phyloP scores from a whole-genome alignment of 2,329 filamentous ascomycete genomes.

The Aureobasidium leucospermi region DNA sequence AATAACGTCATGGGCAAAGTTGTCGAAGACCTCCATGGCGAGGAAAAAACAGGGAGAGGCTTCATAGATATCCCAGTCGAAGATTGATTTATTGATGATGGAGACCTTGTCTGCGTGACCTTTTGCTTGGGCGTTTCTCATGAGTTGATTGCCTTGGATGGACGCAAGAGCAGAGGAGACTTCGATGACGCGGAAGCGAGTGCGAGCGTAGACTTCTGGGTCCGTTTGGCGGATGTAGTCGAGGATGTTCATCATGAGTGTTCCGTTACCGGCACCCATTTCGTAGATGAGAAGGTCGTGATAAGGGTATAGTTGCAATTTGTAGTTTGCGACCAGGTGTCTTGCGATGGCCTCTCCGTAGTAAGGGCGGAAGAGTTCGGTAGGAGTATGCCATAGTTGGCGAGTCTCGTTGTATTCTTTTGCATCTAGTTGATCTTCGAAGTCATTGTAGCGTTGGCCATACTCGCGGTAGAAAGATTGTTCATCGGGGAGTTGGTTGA shows the following conservation, averaged over 20 bases:
- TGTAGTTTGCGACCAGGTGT: slow-evolving; percentile 93
- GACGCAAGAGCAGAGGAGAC: slow-evolving; percentile 76
- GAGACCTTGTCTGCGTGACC: slow-evolving; percentile 82
- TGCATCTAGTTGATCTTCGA: slow-evolving; percentile 80
- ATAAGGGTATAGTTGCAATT: slow-evolving; percentile 87
- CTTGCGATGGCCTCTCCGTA: slow-evolving; percentile 97
- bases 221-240: slow-evolving; percentile 90
- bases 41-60: slow-evolving; percentile 94
- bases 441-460: slow-evolving; percentile 73
- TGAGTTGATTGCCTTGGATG: slow-evolving; percentile 66
- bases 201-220: slow-evolving; percentile 87
- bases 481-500: slow-evolving; percentile 73
- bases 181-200: slow-evolving; percentile 91
- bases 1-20: slow-evolving; percentile 90
- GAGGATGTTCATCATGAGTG: slow-evolving; percentile 94
- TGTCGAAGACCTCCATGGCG: slow-evolving; percentile 96
- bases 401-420: slow-evolving; percentile 65
- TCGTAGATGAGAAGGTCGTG: slow-evolving; percentile 97
- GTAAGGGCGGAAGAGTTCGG: slow-evolving; percentile 90
- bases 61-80: slow-evolving; percentile 86
- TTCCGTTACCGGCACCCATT: slow-evolving; percentile 95
- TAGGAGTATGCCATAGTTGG: slow-evolving; percentile 97
- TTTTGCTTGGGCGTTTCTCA: slow-evolving; percentile 56
- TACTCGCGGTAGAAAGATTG: slow-evolving; percentile 73
- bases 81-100: slow-evolving; percentile 90